Conservation (phyloP, 495 filamentous ascomycete species). For the Cercophora sp. region DNA sequence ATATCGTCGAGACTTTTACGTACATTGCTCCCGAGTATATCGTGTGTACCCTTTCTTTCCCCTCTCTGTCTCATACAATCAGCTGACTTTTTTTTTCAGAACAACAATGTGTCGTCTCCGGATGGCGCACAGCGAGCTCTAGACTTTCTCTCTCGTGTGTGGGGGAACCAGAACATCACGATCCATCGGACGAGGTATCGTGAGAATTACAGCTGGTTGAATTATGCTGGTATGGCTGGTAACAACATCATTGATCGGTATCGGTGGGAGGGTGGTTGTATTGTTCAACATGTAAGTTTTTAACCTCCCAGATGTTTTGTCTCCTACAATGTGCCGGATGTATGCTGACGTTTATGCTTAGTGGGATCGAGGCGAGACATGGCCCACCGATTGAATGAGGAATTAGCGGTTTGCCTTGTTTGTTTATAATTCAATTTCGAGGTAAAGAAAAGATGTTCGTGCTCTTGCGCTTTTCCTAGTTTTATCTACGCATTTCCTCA, state of each 20-base stretch:
- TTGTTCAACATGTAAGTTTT: no score
- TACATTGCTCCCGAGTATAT: constrained; percentile 10
- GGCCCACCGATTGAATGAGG: no score
- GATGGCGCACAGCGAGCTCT: constrained; percentile 6
- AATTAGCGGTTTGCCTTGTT: no score
- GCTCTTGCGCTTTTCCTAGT: no score
- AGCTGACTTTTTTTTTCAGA: neutral
- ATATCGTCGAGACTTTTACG: constrained; percentile 3
- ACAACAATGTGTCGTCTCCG: neutral
- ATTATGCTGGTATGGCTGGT: constrained; percentile 5
- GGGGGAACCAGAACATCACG: constrained; percentile 2
- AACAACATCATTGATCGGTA: constrained; percentile 12
- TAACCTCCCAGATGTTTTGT: no score
- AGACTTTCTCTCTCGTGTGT: constrained; percentile 2
- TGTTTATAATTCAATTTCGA: no score
- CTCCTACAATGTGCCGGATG: no score
- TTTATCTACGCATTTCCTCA: no score
- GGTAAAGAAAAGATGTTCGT: no score
- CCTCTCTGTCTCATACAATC: neutral
- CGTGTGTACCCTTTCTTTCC: neutral
- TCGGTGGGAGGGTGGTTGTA: constrained; percentile 12
- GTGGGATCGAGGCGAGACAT: no score
- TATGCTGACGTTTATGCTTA: no score
- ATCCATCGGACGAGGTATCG: constrained; percentile 3
- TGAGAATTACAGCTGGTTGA: constrained; percentile 7